Percentiles rank a stretch among this genome's conserved stretches.
These are phyloP conservation scores for Pseudogymnoascus sp. DNA, from an alignment of 2,329 filamentous ascomycete genomes.

Conservation along the genomic window DNA sequence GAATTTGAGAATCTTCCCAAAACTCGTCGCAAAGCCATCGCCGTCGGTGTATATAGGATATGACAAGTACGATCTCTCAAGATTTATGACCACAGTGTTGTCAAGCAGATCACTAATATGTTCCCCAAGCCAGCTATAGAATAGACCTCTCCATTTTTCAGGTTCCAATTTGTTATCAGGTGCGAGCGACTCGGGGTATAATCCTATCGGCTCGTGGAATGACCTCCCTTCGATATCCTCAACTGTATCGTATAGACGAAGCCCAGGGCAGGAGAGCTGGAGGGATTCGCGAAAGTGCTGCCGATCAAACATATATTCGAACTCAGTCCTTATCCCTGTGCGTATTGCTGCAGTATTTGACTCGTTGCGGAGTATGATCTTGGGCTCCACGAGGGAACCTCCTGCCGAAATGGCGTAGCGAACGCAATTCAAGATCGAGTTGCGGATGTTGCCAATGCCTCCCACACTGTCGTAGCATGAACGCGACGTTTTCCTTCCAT, in stretches of 20 bases:
- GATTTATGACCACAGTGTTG: constrained; percentile 13
- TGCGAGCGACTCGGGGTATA: constrained; percentile 20
- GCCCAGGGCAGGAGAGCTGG: constrained; percentile 19
- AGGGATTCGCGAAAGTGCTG: constrained; percentile 21
- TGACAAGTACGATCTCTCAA: constrained; percentile 7
- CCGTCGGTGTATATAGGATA: constrained; percentile 11
- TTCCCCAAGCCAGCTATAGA: constrained; percentile 19
- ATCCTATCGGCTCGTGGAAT: constrained; percentile 14
- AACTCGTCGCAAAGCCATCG: constrained; percentile 4
- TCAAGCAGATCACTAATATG: constrained; percentile 6
- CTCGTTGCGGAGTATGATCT: constrained; percentile 16
- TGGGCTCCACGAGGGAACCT: constrained; percentile 18
- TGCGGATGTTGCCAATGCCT: constrained; percentile 24
- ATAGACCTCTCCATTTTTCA: constrained; percentile 18
- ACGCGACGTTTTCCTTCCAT: constrained; percentile 21
- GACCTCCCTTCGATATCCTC: constrained; percentile 12
- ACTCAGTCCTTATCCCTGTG: constrained; percentile 11
- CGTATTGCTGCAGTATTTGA: constrained; percentile 17
- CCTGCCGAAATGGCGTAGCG: constrained; percentile 24
- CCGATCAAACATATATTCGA: constrained; percentile 24
- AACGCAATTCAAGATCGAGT: constrained; percentile 24
- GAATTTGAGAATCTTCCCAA: constrained; percentile 10
- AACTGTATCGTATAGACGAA: constrained; percentile 20
- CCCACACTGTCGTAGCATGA: constrained; percentile 23
- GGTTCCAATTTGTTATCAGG: constrained; percentile 19